Percentiles rank a stretch among this genome's conserved stretches.
Conservation (phyloP, 306 rosid genomes). For the Begonia fuchsioides region DNA sequence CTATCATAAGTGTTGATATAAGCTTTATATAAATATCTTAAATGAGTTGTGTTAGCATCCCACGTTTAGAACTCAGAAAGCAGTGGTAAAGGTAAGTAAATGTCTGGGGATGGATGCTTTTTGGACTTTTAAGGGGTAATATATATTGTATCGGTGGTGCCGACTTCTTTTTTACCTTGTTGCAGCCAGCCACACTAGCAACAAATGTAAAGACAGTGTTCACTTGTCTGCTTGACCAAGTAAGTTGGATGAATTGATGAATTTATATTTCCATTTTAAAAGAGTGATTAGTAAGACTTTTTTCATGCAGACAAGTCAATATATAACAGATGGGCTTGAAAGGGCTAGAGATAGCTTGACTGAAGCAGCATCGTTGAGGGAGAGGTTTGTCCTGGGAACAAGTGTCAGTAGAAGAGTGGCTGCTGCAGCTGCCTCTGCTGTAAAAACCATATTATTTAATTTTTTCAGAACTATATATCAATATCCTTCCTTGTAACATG, state of each 20-base stretch:
- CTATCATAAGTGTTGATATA: too few relatives aligned
- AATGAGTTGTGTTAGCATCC: background rate
- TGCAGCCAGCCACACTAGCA: constrained; percentile 82
- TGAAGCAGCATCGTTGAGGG: constrained; percentile 95
- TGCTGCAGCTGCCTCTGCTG: constrained; percentile 98
- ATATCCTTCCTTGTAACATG: constrained; percentile 4
- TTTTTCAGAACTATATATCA: constrained; percentile 10
- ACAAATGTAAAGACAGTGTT: constrained; percentile 76
- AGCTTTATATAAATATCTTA: background rate
- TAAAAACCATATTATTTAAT: constrained; percentile 23
- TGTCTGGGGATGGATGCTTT: background rate
- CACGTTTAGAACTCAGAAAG: background rate
- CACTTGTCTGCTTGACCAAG: constrained; percentile 92
- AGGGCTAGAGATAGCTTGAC: constrained; percentile 86
- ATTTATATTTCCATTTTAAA: background rate
- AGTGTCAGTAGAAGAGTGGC: constrained; percentile 86
- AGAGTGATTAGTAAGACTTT: too few relatives aligned
- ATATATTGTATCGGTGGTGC: constrained; percentile 1
- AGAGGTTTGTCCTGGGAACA: constrained; percentile 73
- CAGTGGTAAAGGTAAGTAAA: background rate
- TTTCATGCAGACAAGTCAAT: constrained; percentile 67
- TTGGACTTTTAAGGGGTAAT: constrained; percentile 2
- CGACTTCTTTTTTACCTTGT: constrained; percentile 11
- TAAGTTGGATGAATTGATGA: constrained; percentile 48
- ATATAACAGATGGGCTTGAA: constrained; percentile 92